Evolutionary conservation across 2,329 filamentous ascomycete species (phyloP).

Genomic region (Chaetoscypha palmicola): DNA sequence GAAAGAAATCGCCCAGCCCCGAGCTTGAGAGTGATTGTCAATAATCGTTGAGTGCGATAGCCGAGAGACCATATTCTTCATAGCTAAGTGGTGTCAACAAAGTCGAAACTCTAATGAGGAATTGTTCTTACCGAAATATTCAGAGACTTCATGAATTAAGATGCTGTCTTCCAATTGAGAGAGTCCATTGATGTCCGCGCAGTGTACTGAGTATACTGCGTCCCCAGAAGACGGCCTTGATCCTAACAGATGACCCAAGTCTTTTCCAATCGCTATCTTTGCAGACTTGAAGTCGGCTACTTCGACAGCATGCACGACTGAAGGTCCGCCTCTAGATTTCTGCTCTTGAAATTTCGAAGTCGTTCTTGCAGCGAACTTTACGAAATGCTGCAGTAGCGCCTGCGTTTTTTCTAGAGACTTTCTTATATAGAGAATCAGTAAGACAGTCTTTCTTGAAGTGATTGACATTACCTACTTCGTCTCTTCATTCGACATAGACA

Average conservation of each 20-base stretch:
- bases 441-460: no score
- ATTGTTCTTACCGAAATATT: conserved; percentile 17
- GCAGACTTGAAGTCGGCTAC: conserved; percentile 20
- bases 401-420: conserved; percentile 15
- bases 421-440: no score
- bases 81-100: conserved; percentile 11
- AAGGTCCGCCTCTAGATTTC: conserved; percentile 15
- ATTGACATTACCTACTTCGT: conserved; percentile 20
- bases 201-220: conserved; percentile 22
- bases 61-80: conserved; percentile 14
- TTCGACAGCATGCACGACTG: conserved; percentile 18
- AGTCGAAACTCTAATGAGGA: neutral
- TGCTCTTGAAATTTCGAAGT: conserved; percentile 19
- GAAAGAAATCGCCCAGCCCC: conserved; percentile 25
- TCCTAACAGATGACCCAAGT: conserved; percentile 17
- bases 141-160: conserved; percentile 23
- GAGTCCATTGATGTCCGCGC: conserved; percentile 23
- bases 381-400: conserved; percentile 18
- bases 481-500: conserved; percentile 9
- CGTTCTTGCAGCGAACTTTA: conserved; percentile 13
- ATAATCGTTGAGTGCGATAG: conserved; percentile 23
- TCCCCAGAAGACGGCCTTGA: conserved; percentile 5
- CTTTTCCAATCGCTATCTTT: conserved; percentile 19
- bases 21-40: conserved; percentile 12
- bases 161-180: conserved; percentile 25